Evolutionary conservation across 352 stramenopile species (phyloP), one percentile per base, ranked within the genome.

Genomic region (Phytopythium oedochilum): DNA sequence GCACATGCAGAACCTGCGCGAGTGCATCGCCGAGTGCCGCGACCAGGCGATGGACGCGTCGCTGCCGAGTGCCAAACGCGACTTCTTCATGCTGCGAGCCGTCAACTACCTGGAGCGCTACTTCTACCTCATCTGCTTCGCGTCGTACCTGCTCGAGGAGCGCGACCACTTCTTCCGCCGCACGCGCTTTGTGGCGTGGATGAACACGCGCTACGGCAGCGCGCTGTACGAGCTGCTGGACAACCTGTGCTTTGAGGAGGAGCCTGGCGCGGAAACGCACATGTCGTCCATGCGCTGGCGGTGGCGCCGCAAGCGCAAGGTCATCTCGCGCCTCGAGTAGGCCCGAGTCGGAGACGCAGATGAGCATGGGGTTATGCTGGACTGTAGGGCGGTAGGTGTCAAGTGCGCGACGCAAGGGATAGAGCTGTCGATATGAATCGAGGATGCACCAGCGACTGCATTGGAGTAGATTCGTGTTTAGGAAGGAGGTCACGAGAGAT

Each of bases 41-140:
- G 82, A 94, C 40, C 55, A 92, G 25, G 82, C 84, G 1, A 74
- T 87, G 39, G 84, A 94, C 60, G 68, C 75, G 17, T 81, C 89
- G 54, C 61, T 94, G 7, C 60, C 73, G 14, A 79, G 56, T 32
- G 32, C 69, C 26, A 92, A 92, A 62, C 80, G 85, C 23, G 82
- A 94, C 46, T 83, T 77, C 55, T 91, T 88, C 65, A 92, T 94
- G 83, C 64, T 85, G 29, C 77, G 86, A 20, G 78, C 80, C 11
- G 86, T 96, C 40, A 94, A 96, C 60, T 96, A 96, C 64, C 70
- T 95, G 10, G 83, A 94, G 55, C 70, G 87, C 18, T 96, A 94
- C 65, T 95, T 95, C 47, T 94, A 96, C 59, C 74, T 96, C 23
- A 73, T 96, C 40, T 94, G 83, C 66, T 96, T 96, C 28, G 85